Percentiles rank a stretch among this genome's conserved stretches.
These are phyloP conservation scores for Pseudogymnoascus sp. DNA, from an alignment of 2,329 filamentous ascomycete genomes.

Conservation along the genomic window DNA sequence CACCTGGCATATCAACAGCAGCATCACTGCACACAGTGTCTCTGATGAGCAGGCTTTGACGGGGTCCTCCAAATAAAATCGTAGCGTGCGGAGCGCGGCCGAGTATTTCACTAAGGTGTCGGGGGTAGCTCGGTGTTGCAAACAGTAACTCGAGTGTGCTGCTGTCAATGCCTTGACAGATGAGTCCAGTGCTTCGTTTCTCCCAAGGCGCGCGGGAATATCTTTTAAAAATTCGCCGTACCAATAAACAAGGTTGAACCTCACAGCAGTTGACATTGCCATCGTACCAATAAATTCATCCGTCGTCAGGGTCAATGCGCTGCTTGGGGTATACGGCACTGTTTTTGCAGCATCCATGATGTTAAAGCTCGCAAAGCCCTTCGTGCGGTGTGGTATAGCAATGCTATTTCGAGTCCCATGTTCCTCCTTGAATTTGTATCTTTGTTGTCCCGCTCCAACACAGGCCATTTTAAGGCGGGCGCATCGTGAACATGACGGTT, in stretches of 20 bases:
- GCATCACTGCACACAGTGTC: conserved; percentile 32
- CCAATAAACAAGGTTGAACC: conserved; percentile 38
- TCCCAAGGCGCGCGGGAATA: conserved; percentile 39
- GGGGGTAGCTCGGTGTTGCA: neutral
- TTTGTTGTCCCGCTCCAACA: conserved; percentile 38
- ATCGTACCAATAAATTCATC: conserved; percentile 27
- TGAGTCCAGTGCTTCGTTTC: conserved; percentile 34
- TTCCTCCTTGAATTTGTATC: conserved; percentile 42
- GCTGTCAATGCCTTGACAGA: neutral
- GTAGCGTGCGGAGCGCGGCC: neutral
- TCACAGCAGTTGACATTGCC: conserved; percentile 35
- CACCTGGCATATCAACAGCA: conserved; percentile 29
- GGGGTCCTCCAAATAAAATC: conserved; percentile 27
- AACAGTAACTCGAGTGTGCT: neutral
- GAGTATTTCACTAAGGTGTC: neutral
- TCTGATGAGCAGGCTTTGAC: conserved; percentile 27
- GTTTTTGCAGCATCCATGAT: neutral
- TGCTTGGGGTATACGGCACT: neutral
- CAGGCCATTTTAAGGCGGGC: conserved; percentile 38
- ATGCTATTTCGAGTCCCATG: neutral
- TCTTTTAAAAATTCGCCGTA: conserved; percentile 41
- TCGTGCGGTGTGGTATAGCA: conserved; percentile 5
- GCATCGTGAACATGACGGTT: conserved; percentile 40
- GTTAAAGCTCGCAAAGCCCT: neutral
- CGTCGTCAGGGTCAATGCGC: conserved; percentile 26